These are phyloP conservation scores for Ophiocordyceps unilateralis DNA, from an alignment of 2,329 filamentous ascomycete genomes.

Conservation along the genomic window DNA sequence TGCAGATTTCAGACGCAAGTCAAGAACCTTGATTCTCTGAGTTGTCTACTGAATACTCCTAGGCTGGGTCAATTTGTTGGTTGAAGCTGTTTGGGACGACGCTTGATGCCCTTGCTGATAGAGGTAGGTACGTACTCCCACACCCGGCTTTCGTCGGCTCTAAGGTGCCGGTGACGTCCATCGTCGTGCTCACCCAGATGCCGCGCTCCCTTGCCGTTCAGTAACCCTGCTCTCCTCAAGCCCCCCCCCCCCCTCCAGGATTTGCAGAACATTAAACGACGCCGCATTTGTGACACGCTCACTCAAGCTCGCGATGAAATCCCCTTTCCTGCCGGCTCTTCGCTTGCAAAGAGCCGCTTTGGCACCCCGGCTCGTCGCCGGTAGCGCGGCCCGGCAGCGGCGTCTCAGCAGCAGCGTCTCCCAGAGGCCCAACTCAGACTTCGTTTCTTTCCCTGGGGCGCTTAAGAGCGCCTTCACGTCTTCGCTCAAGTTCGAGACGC, in stretches of 20 bases:
- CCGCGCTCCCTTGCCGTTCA: no score
- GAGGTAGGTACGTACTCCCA: background rate
- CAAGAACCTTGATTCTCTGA: no score
- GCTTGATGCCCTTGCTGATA: no score
- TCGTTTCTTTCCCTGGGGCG: conserved; percentile 76
- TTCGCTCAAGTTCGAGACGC: conserved; percentile 58
- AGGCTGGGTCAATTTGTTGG: no score
- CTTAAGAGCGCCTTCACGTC: conserved; percentile 86
- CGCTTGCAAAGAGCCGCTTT: conserved; percentile 10
- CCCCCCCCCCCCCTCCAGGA: background rate
- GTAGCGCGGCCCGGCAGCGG: conserved; percentile 5
- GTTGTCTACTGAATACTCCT: no score
- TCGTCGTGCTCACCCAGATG: background rate
- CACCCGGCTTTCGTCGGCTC: conserved; percentile 17
- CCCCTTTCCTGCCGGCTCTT: conserved; percentile 13
- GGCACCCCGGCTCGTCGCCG: conserved; percentile 7
- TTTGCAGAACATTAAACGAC: background rate
- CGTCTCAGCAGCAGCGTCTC: conserved; percentile 30
- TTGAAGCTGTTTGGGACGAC: no score
- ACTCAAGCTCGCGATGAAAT: conserved; percentile 13
- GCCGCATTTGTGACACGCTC: background rate
- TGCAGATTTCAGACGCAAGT: no score
- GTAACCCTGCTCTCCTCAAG: no score
- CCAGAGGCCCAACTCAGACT: conserved; percentile 35
- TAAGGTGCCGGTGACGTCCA: conserved; percentile 4